A percentile compares a stretch with the other conserved stretches of the same genome.
These are phyloP conservation scores for Syzygium grande DNA, from an alignment of 345 rosid genomes.

Conservation along the genomic window DNA sequence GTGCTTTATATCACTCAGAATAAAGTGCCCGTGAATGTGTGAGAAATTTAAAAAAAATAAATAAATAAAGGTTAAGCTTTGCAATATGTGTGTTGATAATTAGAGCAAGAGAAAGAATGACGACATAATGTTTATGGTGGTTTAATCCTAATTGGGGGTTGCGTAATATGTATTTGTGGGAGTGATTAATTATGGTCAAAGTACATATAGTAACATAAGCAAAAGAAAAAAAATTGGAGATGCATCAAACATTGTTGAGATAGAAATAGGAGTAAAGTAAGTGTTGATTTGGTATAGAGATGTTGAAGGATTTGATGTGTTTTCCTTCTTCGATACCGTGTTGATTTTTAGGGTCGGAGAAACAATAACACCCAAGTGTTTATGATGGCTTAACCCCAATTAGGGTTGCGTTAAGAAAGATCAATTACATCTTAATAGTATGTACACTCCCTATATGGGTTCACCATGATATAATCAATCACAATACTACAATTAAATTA, in stretches of 20 bases:
- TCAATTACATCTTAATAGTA: neutral
- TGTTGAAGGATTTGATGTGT: neutral
- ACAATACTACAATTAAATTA: neutral
- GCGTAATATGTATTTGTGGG: neutral
- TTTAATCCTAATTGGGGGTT: neutral
- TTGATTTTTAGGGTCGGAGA: neutral
- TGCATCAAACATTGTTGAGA: neutral
- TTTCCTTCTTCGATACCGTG: fast-evolving
- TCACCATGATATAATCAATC: neutral
- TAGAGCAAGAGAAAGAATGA: neutral
- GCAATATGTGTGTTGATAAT: neutral
- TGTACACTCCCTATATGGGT: neutral
- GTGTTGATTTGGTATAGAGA: neutral
- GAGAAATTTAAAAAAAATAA: neutral
- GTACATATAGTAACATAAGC: neutral
- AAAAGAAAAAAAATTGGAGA: neutral
- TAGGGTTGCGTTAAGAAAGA: neutral
- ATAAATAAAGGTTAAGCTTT: neutral
- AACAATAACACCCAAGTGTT: neutral
- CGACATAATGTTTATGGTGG: neutral
- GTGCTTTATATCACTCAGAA: neutral
- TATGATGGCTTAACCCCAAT: neutral
- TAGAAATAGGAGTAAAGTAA: neutral
- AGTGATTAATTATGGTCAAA: neutral
- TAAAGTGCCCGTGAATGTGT: neutral